Evolutionary conservation across 2,329 filamentous ascomycete genomes (phyloP), one percentile per base, ranked within the genome.

Genomic region (Verticillium zaregamsianum): DNA sequence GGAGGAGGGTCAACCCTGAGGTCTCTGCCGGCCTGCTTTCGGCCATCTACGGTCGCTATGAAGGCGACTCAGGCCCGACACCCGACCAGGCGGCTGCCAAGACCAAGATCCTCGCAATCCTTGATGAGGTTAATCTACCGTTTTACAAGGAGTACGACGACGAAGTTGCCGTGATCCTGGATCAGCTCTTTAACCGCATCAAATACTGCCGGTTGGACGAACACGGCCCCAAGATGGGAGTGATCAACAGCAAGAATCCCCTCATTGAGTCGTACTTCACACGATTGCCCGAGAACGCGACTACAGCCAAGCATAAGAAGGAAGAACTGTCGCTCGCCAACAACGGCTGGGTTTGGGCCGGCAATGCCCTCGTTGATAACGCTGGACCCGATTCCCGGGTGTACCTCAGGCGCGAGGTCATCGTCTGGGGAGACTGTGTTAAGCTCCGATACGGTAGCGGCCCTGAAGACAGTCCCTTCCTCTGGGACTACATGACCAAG

Each of bases 311-410:
- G 70, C 90, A 96, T 70, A 88, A 88, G 62, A 82, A 88, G 1
- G 89, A 89, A 62, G 89, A 93, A 54, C 82, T 96, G 55, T 91
- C 92, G 2, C 79, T 99, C 59, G 93, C 89, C 49, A 98, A 98
- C 77, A 99, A 99, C 71, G 95, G 95, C 54, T 99, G 95, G 95
- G 93, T 99, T 9, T 99, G 95, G 95, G 94, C 92, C 62, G 94
- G 94, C 6, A 96, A 98, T 76, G 94, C 95, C 1, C 85, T 98
- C 76, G 84, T 92, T 54, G 95, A 99, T 77, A 95, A 98, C 70
- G 95, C 95, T 33, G 96, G 96, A 0, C 90, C 93, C 0, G 82
- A 91, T 56, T 97, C 94, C 9, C 88, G 89, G 61, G 93, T 94
- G n/a, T 99, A 99, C 71, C 84, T 99, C n/a, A 87, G 92, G 59